Conservation (phyloP, 768 basidiomycete genomes). For the Boletus pseudopeckii region DNA sequence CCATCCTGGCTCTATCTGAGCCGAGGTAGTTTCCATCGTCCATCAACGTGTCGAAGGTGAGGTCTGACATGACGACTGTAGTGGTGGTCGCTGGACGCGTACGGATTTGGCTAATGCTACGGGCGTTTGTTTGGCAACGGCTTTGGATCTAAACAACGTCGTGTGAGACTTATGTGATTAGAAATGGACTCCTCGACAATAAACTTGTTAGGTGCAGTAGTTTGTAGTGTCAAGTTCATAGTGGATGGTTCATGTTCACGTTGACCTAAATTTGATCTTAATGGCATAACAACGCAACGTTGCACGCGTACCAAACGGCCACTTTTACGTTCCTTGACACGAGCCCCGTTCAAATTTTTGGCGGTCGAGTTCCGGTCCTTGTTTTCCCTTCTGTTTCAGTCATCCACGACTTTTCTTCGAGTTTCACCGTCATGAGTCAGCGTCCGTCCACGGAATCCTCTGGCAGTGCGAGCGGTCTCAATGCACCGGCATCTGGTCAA, state of each 20-base stretch:
- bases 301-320: conserved; percentile 3
- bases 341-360: conserved; percentile 11
- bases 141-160: conserved; percentile 32
- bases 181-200: not conserved
- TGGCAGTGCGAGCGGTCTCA: conserved; percentile 18
- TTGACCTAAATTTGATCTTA: not conserved
- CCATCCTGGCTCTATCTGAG: conserved; percentile 69
- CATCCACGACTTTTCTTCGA: conserved; percentile 3
- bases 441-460: conserved; percentile 29
- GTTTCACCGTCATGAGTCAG: conserved; percentile 26
- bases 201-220: not conserved
- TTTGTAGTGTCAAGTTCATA: not conserved
- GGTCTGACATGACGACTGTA: conserved; percentile 54
- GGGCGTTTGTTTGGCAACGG: conserved; percentile 35
- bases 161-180: not conserved
- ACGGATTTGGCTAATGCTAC: conserved; percentile 12
- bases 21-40: conserved; percentile 78
- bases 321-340: conserved; percentile 27
- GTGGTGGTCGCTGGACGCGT: not conserved
- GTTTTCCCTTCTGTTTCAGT: not conserved
- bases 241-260: not conserved
- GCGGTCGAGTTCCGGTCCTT: conserved; percentile 5
- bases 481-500: conserved; percentile 16
- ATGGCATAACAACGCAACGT: not conserved
- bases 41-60: conserved; percentile 70